Evolutionary conservation across 148 eudicot genomes (phyloP).

Genomic region (Vaccinium corymbosum): DNA sequence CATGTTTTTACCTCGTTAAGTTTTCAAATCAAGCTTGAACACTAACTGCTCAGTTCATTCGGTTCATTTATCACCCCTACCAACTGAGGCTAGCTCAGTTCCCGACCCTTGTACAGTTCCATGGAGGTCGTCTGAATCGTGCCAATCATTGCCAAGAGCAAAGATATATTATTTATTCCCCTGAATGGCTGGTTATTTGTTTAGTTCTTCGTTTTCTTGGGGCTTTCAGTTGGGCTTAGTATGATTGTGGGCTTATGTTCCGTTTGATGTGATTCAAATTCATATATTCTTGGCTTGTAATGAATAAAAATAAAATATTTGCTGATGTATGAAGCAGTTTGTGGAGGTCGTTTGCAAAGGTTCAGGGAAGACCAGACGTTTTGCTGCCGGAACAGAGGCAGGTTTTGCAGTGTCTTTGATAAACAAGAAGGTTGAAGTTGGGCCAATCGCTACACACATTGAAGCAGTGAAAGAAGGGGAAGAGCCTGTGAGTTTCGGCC

Average conservation of each 20-base stretch:
- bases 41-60: background rate
- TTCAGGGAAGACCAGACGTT: constrained; percentile 59
- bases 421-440: constrained; percentile 47
- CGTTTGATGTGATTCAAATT: background rate
- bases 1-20: background rate
- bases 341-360: constrained; percentile 67
- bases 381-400: constrained; percentile 71
- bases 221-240: background rate
- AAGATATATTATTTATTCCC: background rate
- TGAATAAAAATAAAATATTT: background rate
- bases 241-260: background rate
- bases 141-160: too few relatives aligned
- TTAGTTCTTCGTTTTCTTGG: background rate
- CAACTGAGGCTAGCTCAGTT: background rate
- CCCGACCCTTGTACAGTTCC: background rate
- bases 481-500: constrained; percentile 76
- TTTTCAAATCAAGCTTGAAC: background rate
- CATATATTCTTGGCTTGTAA: background rate
- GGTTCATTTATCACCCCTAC: background rate
- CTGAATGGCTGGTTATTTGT: background rate
- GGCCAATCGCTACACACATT: constrained; percentile 47
- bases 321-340: constrained; percentile 35
- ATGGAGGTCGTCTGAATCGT: background rate
- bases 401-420: constrained; percentile 69
- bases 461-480: constrained; percentile 80